Base-by-base conservation (phyloP, 2,329 filamentous ascomycete genomes). In the Pseudogymnoascus pannorum region DNA sequence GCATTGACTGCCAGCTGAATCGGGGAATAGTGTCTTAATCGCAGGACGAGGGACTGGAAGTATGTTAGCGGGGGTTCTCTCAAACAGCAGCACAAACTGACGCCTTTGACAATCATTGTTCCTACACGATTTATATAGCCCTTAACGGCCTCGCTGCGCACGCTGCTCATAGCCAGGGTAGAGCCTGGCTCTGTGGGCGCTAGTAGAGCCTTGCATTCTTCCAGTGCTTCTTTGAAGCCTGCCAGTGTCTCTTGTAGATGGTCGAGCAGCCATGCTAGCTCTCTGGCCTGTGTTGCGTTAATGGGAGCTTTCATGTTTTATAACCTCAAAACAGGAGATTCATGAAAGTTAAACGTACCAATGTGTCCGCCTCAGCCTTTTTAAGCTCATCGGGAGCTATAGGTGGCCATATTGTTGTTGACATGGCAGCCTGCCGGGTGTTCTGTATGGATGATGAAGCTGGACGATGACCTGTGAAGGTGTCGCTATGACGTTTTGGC, bases 81-180 rank as follows among this genome's bases (percentile, higher is more conserved):
- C 31, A 42, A 22, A 44, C 44, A 29, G 9, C 33, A 54, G 36
- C 22, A 36, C 29, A 4, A 51, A 81, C 87, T 68, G 79, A 92
- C 90, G 66, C 92, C 93, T 73, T 96, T 96, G 65, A 96, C 88
- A 65, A 99, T 88, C 59, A 88, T 86, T n/a, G 91, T 91, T 38
- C 94, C 94, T 35, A 96, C 85, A 60, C 94, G 85, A 1, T 93
- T 97, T 63, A 97, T 85, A 68, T 91, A 90, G 16, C 94, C 94
- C 74, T 99, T 99, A 65, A 97, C 86, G 67, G 84, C 86, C 77
- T 99, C 94, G 61, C 91, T 93, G 61, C 92, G 85, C 61, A 88
- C 83, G 12, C 92, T 95, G 64, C 89, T 94, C 66, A 99, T 82
- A 29, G 94, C 92, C 26, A 99, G 84, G 0, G 93, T 99, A 68